Evolutionary conservation across 2,329 filamentous ascomycete species (phyloP).

Genomic region (Aureobasidium leucospermi): DNA sequence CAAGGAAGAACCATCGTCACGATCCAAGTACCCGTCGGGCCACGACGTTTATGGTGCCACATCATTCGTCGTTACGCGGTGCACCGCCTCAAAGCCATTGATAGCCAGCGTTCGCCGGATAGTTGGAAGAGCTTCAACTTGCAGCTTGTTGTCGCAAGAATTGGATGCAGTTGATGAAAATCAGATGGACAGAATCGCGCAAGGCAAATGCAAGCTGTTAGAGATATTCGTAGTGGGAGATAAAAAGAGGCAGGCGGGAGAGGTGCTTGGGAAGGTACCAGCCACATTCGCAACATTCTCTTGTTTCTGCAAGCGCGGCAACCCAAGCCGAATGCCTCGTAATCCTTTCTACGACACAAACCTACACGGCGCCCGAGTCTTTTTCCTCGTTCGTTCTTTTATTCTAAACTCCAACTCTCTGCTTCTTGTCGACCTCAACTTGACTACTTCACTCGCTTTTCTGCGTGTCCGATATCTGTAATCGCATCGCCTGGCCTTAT

Average conservation of each 20-base stretch:
- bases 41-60: constrained; percentile 8
- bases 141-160: neutral
- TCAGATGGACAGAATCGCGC: no score
- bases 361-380: constrained; percentile 2
- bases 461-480: neutral
- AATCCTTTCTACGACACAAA: neutral
- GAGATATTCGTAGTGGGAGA: neutral
- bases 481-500: neutral
- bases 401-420: neutral
- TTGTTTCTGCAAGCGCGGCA: constrained; percentile 3
- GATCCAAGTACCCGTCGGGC: constrained; percentile 4
- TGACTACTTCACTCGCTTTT: constrained; percentile 1
- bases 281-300: constrained; percentile 10
- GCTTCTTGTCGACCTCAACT: neutral
- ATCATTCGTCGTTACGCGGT: constrained; percentile 2
- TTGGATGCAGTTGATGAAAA: neutral
- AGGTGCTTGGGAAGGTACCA: neutral
- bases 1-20: neutral
- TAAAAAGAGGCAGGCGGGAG: neutral
- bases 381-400: neutral
- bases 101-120: neutral
- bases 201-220: neutral
- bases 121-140: neutral
- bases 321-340: constrained; percentile 10
- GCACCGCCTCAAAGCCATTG: neutral